Conservation (phyloP, 768 basidiomycete genomes). For the Leucosporidium scottii region DNA sequence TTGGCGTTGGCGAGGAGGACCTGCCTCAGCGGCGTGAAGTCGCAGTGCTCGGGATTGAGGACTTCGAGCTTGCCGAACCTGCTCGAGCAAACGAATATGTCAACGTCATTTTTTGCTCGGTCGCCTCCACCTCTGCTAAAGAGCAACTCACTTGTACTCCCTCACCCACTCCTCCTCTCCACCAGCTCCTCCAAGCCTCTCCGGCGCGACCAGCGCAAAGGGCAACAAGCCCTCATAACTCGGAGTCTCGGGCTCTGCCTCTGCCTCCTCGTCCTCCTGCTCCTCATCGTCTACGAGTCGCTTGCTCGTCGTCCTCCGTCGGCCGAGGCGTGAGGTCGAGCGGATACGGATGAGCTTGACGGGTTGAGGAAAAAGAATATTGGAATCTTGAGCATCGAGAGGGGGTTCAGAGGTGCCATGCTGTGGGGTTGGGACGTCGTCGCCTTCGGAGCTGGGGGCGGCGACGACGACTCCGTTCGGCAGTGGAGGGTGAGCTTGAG, state of each 20-base stretch:
- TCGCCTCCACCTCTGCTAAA: too few species aligned
- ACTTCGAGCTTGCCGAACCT: slow-evolving; percentile 87
- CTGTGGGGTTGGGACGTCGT: neutral
- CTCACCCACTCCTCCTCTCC: neutral
- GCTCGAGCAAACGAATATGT: slow-evolving; percentile 52
- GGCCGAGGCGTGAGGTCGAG: neutral
- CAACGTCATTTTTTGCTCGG: neutral
- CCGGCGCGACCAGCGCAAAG: slow-evolving; percentile 10
- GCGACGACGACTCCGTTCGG: neutral
- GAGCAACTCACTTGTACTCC: neutral
- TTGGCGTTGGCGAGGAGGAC: slow-evolving; percentile 63
- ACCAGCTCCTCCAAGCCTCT: neutral
- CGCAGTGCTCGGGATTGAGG: slow-evolving; percentile 75
- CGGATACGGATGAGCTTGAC: neutral
- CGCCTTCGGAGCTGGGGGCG: neutral
- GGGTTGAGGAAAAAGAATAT: neutral
- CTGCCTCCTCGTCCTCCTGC: neutral
- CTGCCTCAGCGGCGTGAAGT: slow-evolving; percentile 76
- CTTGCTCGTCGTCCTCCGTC: neutral
- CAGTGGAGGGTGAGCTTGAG: neutral
- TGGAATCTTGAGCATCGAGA: neutral
- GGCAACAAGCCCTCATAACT: neutral
- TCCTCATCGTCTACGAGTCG: neutral
- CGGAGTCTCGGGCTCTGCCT: neutral
- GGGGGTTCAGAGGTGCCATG: neutral